Evolutionary conservation across 306 rosid genomes (phyloP).

Genomic region (Trichosanthes truncata): DNA sequence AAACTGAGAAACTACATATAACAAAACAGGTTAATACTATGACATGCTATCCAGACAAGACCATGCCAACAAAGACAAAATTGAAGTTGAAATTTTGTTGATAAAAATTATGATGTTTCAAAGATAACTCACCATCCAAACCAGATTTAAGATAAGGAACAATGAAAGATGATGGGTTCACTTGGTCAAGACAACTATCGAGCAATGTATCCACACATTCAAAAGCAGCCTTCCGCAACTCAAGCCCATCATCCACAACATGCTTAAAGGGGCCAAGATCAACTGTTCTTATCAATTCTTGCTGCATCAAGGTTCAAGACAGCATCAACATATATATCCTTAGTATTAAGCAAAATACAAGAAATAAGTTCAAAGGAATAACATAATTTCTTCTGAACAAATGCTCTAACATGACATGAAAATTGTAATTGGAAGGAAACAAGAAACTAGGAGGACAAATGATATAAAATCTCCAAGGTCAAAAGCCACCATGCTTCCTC

Average conservation of each 20-base stretch:
- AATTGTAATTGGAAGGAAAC: not conserved
- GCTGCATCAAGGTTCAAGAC: slow-evolving; percentile 39
- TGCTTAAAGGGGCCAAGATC: slow-evolving; percentile 99
- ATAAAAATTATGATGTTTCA: not conserved
- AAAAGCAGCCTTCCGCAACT: slow-evolving; percentile 98
- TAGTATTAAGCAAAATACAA: not conserved
- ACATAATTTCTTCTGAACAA: not conserved
- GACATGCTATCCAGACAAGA: not conserved
- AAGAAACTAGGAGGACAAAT: not conserved
- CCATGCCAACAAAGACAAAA: not conserved
- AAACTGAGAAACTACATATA: not conserved
- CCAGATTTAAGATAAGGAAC: slow-evolving; percentile 96
- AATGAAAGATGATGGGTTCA: slow-evolving; percentile 95
- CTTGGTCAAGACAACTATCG: slow-evolving; percentile 98
- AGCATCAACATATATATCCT: not conserved
- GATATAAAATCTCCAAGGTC: not conserved
- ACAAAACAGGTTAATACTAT: not conserved
- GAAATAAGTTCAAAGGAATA: not conserved
- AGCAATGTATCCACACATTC: slow-evolving; percentile 96
- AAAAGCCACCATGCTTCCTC: not conserved
- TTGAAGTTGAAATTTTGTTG: not conserved
- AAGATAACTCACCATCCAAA: slow-evolving; percentile 70
- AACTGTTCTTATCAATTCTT: slow-evolving; percentile 94
- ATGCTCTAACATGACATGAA: not conserved
- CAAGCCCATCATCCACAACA: slow-evolving; percentile 98